These are phyloP conservation scores for Ocimum tenuiflorum DNA, from an alignment of 257 asterid genomes.

Conservation along the genomic window DNA sequence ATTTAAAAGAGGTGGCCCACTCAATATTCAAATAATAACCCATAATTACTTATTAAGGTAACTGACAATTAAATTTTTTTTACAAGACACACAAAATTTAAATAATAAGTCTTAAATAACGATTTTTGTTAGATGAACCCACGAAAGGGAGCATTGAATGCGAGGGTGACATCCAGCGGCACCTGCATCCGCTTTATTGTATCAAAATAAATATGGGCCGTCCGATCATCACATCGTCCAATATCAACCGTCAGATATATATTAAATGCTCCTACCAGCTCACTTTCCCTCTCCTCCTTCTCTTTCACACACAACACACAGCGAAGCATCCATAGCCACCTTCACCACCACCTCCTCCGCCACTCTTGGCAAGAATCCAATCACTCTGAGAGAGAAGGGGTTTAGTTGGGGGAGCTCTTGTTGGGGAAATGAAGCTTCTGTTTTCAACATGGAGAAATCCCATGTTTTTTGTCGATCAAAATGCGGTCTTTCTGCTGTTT, in stretches of 20 bases:
- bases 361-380: neutral
- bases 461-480: slow-evolving; percentile 20
- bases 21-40: neutral
- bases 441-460: slow-evolving; percentile 5
- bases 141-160: slow-evolving; percentile 30
- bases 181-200: slow-evolving; percentile 22
- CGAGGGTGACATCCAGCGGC: slow-evolving; percentile 45
- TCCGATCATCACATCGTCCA: slow-evolving; percentile 11
- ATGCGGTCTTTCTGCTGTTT: slow-evolving; percentile 29
- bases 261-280: slow-evolving; percentile 45
- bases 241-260: slow-evolving; percentile 24
- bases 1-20: neutral
- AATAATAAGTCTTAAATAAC: neutral
- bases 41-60: neutral
- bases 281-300: slow-evolving; percentile 18
- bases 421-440: slow-evolving; percentile 15
- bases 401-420: neutral
- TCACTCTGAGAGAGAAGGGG: neutral
- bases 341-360: slow-evolving; percentile 26
- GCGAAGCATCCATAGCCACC: slow-evolving; percentile 27
- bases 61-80: too few species aligned
- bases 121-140: slow-evolving; percentile 20
- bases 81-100: neutral
- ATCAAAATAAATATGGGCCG: slow-evolving; percentile 11
- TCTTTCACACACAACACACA: slow-evolving; percentile 19